Percentiles rank a stretch among this genome's conserved stretches.
These are phyloP conservation scores for Neurospora hispaniola DNA, from an alignment of 495 filamentous ascomycete genomes.

Conservation along the genomic window DNA sequence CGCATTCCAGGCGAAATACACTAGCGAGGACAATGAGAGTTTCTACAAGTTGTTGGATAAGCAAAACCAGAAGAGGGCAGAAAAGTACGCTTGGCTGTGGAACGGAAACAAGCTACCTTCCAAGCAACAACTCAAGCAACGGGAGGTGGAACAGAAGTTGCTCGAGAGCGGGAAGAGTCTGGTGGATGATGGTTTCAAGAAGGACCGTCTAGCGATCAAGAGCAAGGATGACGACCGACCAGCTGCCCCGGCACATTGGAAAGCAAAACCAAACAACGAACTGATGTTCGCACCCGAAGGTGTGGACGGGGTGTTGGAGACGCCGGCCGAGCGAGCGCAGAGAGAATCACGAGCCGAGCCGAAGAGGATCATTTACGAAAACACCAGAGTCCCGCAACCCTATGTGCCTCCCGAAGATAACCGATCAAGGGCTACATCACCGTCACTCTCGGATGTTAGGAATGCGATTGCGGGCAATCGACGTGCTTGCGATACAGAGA, in stretches of 20 bases:
- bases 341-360: constrained; percentile 61
- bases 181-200: constrained; percentile 41
- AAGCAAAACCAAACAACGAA: constrained; percentile 60
- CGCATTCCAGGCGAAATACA: constrained; percentile 85
- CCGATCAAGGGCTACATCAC: constrained; percentile 50
- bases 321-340: constrained; percentile 56
- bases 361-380: constrained; percentile 69
- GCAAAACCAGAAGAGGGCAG: constrained; percentile 71
- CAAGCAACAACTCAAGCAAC: constrained; percentile 74
- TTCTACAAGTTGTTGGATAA: constrained; percentile 89
- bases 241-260: constrained; percentile 71
- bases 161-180: constrained; percentile 37
- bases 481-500: constrained; percentile 53
- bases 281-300: constrained; percentile 80
- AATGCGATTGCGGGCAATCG: constrained; percentile 77
- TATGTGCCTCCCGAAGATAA: constrained; percentile 15
- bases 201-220: constrained; percentile 43
- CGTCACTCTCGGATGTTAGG: constrained; percentile 73
- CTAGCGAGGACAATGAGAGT: constrained; percentile 91
- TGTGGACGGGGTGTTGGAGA: constrained; percentile 57
- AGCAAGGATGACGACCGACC: constrained; percentile 56
- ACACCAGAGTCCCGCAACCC: constrained; percentile 59
- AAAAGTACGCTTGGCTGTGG: constrained; percentile 84
- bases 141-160: constrained; percentile 52
- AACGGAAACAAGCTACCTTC: constrained; percentile 79